Conservation (phyloP, 2,329 filamentous ascomycete species). For the Myriosclerotinia duriaeana region DNA sequence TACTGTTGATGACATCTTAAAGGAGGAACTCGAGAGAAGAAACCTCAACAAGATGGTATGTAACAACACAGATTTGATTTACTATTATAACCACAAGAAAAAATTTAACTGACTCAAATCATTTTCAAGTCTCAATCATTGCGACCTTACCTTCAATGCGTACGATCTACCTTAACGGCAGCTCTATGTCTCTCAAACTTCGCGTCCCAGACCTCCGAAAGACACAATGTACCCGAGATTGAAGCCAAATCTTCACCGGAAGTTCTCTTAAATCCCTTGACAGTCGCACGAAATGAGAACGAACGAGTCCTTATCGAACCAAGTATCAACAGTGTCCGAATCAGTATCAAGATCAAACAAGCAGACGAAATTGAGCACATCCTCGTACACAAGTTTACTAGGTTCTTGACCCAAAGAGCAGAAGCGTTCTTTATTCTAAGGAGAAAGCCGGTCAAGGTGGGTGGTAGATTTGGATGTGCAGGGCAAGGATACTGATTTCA, state of each 20-base stretch:
- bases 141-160: conserved; percentile 93
- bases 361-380: conserved; percentile 99
- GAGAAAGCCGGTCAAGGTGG: conserved; percentile 90
- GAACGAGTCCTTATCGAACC: conserved; percentile 96
- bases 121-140: conserved; percentile 78
- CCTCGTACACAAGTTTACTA: conserved; percentile 95
- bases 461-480: conserved; percentile 12
- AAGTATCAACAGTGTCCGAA: conserved; percentile 92
- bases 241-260: conserved; percentile 92
- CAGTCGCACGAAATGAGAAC: conserved; percentile 92
- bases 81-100: background rate
- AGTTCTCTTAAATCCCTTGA: conserved; percentile 86
- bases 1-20: conserved; percentile 22
- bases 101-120: background rate
- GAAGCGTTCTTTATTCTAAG: conserved; percentile 96
- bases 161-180: conserved; percentile 89
- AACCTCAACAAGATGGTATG: conserved; percentile 26
- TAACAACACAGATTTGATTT: background rate
- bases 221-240: conserved; percentile 97
- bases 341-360: conserved; percentile 99
- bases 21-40: conserved; percentile 9
- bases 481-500: conserved; percentile 28
- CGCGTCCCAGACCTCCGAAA: conserved; percentile 91
- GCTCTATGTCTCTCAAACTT: conserved; percentile 95
- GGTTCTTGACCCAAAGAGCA: conserved; percentile 92